phyloP scores from a whole-genome alignment of 2,329 filamentous ascomycete genomes.

The Pseudogymnoascus sp. region DNA sequence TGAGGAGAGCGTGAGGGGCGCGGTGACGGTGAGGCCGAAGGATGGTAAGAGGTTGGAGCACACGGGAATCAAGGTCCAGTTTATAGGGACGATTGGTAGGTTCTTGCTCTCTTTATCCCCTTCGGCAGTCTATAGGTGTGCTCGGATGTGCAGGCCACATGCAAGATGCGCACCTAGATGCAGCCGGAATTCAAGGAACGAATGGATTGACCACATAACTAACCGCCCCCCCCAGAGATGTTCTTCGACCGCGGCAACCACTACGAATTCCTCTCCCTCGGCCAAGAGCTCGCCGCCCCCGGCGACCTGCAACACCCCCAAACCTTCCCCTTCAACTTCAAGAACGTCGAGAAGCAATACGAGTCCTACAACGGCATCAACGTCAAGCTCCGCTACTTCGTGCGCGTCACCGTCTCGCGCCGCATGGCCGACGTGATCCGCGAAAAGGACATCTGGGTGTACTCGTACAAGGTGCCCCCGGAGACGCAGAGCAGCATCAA shows the following conservation, averaged over 20 bases:
- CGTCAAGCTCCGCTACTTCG: slow-evolving; percentile 96
- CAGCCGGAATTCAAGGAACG: background rate
- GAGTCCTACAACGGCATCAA: slow-evolving; percentile 99
- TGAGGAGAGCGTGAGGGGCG: slow-evolving; percentile 94
- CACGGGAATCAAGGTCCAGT: slow-evolving; percentile 98
- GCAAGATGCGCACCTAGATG: background rate
- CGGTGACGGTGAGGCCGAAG: slow-evolving; percentile 90
- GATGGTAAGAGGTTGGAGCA: slow-evolving; percentile 97
- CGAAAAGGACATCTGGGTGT: slow-evolving; percentile 99
- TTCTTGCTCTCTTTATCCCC: slow-evolving; percentile 15
- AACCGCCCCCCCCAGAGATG: slow-evolving; percentile 64
- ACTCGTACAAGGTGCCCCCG: slow-evolving; percentile 94
- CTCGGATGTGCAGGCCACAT: background rate
- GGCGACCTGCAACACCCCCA: slow-evolving; percentile 98
- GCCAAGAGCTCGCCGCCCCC: slow-evolving; percentile 91
- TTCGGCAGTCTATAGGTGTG: background rate
- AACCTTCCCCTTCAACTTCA: slow-evolving; percentile 99
- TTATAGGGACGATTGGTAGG: slow-evolving; percentile 93
- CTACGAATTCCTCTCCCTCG: slow-evolving; percentile 96
- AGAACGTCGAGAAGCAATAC: slow-evolving; percentile 99
- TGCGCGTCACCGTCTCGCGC: slow-evolving; percentile 90
- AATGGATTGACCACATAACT: slow-evolving; percentile 5
- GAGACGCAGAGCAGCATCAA: slow-evolving; percentile 99
- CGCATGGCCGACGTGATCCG: slow-evolving; percentile 97
- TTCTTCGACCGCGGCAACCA: slow-evolving; percentile 99